Base-by-base conservation (phyloP, 2,329 filamentous ascomycete genomes). In the Cladophialophora bantiana region DNA sequence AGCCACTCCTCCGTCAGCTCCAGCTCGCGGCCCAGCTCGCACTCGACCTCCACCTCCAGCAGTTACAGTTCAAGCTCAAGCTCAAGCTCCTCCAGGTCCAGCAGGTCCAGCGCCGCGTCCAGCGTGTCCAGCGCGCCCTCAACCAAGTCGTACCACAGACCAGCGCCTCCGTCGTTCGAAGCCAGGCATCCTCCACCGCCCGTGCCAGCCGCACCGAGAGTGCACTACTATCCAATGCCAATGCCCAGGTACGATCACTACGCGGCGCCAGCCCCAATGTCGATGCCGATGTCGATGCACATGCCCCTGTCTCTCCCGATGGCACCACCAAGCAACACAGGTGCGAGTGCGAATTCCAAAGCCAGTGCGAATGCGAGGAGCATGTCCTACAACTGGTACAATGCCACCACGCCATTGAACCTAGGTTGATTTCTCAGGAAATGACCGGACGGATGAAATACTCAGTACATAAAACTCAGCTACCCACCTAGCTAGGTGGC, bases 321-420 rank as follows among this genome's bases (percentile, higher is more conserved):
- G 20, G 57, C 61, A 4, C 54, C 64, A 9, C 42, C 42, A 15
- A 67, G 34, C 36, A 42, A 48, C 42, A 26, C 26, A 26, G 26
- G 26, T 26, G 26, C 42, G 18, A 7, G 7, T 13, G 9, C 36
- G 36, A 7, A 15, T 18, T 15, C 56, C 59, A 18, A 58, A 45
- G 26, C 42, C 62, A 2, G 42, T 54, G 52, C 42, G 13, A 65
- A 36, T 38, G 66, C 54, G 18, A 59, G 68, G 53, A 68, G 66
- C 50, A 40, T 70, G 45, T 68, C 65, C n/a, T 70, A 68, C 56
- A 68, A 58, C 54, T 70, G 68, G 68, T 70, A 70, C 53, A 70
- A 70, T 63, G 68, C 68, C 10, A 70, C 68, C 6, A 70, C 68
- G 40, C 68, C 68, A 13, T 57, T 70, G 63, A 70, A 68, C 38